These are phyloP conservation scores for Alternaria sp. DNA, from an alignment of 2,329 filamentous ascomycete species.

Conservation along the genomic window DNA sequence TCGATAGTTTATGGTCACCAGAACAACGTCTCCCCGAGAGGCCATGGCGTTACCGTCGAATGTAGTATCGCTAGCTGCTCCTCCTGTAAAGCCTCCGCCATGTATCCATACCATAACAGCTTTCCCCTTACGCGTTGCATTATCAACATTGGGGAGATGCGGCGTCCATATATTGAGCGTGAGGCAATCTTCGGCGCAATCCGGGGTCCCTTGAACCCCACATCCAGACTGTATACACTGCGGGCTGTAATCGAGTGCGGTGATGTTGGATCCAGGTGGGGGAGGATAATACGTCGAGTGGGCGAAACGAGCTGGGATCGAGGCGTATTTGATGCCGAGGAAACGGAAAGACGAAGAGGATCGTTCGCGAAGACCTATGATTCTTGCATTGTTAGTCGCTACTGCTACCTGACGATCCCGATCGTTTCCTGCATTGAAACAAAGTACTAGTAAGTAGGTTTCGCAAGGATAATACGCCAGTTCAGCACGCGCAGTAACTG, in stretches of 20 bases:
- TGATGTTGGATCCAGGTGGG: constrained; percentile 43
- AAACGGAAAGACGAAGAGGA: constrained; percentile 58
- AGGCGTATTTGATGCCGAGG: constrained; percentile 59
- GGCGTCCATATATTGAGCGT: constrained; percentile 51
- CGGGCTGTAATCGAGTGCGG: constrained; percentile 43
- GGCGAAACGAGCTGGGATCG: constrained; percentile 56
- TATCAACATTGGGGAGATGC: constrained; percentile 49
- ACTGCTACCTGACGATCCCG: constrained; percentile 22
- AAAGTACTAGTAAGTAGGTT: constrained; percentile 31
- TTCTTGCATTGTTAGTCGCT: constrained; percentile 27
- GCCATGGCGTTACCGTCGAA: constrained; percentile 58
- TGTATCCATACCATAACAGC: constrained; percentile 60
- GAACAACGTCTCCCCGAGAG: constrained; percentile 57
- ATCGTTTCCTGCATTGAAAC: constrained; percentile 24
- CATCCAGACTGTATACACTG: constrained; percentile 53
- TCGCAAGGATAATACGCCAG: constrained; percentile 26
- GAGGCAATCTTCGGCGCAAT: constrained; percentile 56
- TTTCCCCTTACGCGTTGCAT: constrained; percentile 39
- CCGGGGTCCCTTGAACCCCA: constrained; percentile 15
- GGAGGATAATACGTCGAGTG: constrained; percentile 54
- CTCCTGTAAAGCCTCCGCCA: constrained; percentile 54
- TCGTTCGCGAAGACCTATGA: constrained; percentile 55
- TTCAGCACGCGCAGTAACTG: constrained; percentile 31
- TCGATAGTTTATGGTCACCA: constrained; percentile 56
- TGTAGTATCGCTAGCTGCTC: constrained; percentile 55